Conservation (phyloP, 2,329 filamentous ascomycete species). For the Talaromyces islandicus region DNA sequence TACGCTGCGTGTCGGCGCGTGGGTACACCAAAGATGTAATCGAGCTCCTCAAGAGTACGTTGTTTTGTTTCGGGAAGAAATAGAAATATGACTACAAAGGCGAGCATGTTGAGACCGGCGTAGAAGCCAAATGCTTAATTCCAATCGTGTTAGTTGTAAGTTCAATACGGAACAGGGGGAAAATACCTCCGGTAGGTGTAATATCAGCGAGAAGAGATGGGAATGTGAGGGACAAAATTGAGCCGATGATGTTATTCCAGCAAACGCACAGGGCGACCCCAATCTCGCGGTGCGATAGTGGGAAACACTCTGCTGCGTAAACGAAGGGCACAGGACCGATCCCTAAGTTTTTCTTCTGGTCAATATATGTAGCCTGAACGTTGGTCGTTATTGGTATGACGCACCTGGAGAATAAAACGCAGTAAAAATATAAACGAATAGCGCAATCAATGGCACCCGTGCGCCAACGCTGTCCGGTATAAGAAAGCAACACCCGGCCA, state of each 20-base stretch:
- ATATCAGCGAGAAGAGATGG: constrained; percentile 44
- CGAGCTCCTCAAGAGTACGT: constrained; percentile 50
- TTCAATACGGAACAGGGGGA: background rate
- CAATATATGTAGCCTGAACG: constrained; percentile 14
- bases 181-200: constrained; percentile 37
- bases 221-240: constrained; percentile 45
- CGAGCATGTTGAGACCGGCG: constrained; percentile 52
- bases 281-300: constrained; percentile 48
- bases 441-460: constrained; percentile 49
- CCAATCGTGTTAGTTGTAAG: constrained; percentile 7
- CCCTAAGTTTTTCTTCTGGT: constrained; percentile 2
- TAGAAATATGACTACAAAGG: constrained; percentile 60
- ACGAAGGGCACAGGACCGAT: constrained; percentile 46
- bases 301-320: constrained; percentile 52
- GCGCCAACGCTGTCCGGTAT: constrained; percentile 38
- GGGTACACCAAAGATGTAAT: constrained; percentile 54
- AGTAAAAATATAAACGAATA: constrained; percentile 62
- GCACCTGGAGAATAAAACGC: constrained; percentile 61
- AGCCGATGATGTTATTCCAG: constrained; percentile 43
- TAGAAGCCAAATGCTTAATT: constrained; percentile 55
- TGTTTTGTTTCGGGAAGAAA: constrained; percentile 52
- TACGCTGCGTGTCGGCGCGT: constrained; percentile 54
- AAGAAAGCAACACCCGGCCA: constrained; percentile 54
- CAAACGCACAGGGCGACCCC: constrained; percentile 41
- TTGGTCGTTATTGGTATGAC: constrained; percentile 8